Evolutionary conservation across 2,329 filamentous ascomycete species (phyloP).

Genomic region (Aureobasidium zeae): DNA sequence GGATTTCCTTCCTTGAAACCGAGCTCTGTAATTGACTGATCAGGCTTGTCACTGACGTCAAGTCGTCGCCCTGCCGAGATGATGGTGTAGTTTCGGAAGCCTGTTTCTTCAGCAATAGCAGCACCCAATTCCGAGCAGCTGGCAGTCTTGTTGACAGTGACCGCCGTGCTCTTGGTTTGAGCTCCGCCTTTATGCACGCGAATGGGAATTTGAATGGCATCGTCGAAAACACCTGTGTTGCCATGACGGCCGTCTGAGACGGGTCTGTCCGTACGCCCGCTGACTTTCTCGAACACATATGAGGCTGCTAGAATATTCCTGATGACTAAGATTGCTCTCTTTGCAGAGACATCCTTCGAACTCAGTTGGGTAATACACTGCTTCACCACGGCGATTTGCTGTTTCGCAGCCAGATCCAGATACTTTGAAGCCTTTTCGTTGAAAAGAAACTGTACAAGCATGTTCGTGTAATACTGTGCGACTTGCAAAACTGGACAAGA

Average conservation of each 20-base stretch:
- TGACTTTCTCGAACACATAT: neutral
- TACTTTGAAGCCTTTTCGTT: neutral
- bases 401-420: neutral
- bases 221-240: neutral
- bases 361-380: slow-evolving; percentile 57
- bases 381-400: slow-evolving; percentile 52
- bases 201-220: slow-evolving; percentile 8
- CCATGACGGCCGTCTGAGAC: neutral
- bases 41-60: slow-evolving; percentile 7
- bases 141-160: slow-evolving; percentile 3
- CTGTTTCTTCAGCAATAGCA: slow-evolving; percentile 5
- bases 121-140: slow-evolving; percentile 8
- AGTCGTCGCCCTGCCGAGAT: slow-evolving; percentile 14
- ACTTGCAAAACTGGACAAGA: neutral
- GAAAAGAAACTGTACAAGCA: neutral
- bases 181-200: neutral
- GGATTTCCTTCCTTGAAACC: slow-evolving; percentile 5
- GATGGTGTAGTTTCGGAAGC: slow-evolving; percentile 11
- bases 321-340: neutral
- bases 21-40: slow-evolving; percentile 5
- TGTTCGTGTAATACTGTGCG: neutral
- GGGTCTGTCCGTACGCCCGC: neutral
- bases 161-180: neutral
- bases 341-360: neutral
- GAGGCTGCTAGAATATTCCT: neutral